Base-by-base conservation (phyloP, 2,329 filamentous ascomycete species). In the Grosmannia clavigera region DNA sequence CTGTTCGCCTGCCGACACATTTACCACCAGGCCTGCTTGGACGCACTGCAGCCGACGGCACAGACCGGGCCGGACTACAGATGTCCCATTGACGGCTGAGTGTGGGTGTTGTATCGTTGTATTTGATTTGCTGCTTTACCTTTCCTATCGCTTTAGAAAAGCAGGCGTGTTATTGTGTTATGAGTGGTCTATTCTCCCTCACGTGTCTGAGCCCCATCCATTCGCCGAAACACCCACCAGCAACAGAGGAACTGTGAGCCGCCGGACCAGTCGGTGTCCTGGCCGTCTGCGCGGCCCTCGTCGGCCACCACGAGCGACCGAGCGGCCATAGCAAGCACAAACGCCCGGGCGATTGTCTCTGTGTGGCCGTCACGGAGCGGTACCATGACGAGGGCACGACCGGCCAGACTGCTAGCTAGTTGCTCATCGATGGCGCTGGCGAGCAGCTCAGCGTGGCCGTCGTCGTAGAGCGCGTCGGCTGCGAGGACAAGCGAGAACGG, bases 381-480 rank as follows among this genome's bases (percentile, higher is more conserved):
- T 52, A 95, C 83, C 74, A 95, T 92, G 53, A 94, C 75, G 12
- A 96, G 77, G 1, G 87, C 86, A 1, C 64, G 64, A 1, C 54
- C 33, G 25, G 33, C 25, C 12, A 19, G 27, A n/a, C 38, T 14
- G 14, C 12, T 78, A 62, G 92, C 87, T 12, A 96, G 76, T 73
- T 91, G 90, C 48, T 79, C 74, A 11, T 78, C 73, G 53, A 97
- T 84, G 16, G 88, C 85, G 16, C 83, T 77, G 0, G 85, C 84
- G 27, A 97, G 79, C 67, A 94, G 81, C 3, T 71, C 73, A 0
- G 92, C 90, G 68, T 97, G 94, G 4, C 88, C 81, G 56, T 91
- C 81, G 54, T 92, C 90, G 72, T 97, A 97, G 25, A 99, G 76
- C 0, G 90, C 82, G 71, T 99, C 94, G 3, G 92, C 90, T 2